Base-by-base conservation (phyloP, 768 basidiomycete genomes). In the Leccinum arenicola region DNA sequence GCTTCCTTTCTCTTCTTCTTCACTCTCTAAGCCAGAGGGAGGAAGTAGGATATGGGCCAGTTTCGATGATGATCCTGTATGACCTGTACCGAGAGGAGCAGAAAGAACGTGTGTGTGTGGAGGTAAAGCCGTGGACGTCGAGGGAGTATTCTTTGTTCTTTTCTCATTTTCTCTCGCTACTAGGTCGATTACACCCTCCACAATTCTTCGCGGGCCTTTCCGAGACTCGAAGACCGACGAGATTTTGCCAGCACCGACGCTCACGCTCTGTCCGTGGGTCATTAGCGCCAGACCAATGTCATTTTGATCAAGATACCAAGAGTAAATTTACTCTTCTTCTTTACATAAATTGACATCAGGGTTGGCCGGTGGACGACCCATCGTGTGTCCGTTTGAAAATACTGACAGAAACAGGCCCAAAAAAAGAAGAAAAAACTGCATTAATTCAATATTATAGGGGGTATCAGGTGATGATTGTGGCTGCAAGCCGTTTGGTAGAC, bases 41-140 rank as follows among this genome's bases (percentile, higher is more conserved):
- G 54, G 53, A 48, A 67, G 55, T 53, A 58, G 36, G 17, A 63
- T 58, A 48, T 58, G 58, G 1, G 52, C 52, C 4, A 61, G 27
- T 52, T 70, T 71, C 9, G 66, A 64, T 38, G 53, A 6, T 31
- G 67, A 49, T 14, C 12, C 58, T 27, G 52, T 19, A 23, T n/a
- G n/a, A 17, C 17, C 23, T 19, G 36, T 27, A 14, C 11, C 58
- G 11, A 52, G 15, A 33, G 58, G 51, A 36, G 40, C 43, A 25
- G 67, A 60, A 38, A 19, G 21, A n/a, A 52, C n/a, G 19, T 21
- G 21, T 33, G 48, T 33, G 2, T 50, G 31, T 15, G 54, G 50
- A 43, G 49, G 17, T 2, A 52, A 50, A 45, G 27, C 21, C 1
- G 40, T 48, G 6, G 23, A 58, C 35, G 29, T 56, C 21, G 59